Evolutionary conservation across 495 filamentous ascomycete species (phyloP).

Genomic region (Cercophora sp.): DNA sequence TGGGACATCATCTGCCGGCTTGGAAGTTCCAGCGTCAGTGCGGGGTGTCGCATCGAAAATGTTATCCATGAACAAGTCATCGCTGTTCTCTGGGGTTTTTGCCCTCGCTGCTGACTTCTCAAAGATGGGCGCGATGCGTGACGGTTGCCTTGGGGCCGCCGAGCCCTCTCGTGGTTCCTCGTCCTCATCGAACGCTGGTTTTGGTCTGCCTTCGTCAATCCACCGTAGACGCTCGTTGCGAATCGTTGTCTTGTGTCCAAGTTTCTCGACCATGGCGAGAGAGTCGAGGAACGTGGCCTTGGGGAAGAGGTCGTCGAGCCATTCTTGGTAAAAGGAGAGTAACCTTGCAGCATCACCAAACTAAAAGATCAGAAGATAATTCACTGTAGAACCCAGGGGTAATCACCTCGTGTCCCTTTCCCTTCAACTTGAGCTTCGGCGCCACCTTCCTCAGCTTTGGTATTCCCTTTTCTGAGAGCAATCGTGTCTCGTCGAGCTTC

Average conservation of each 20-base stretch:
- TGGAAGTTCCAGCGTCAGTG: constrained; percentile 9
- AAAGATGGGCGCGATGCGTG: constrained; percentile 47
- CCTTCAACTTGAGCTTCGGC: constrained; percentile 74
- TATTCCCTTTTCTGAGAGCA: constrained; percentile 72
- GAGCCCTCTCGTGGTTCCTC: constrained; percentile 32
- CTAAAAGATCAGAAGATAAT: constrained; percentile 35
- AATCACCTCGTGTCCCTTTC: constrained; percentile 86
- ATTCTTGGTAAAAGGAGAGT: constrained; percentile 88
- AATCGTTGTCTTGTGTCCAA: constrained; percentile 79
- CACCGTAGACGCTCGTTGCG: constrained; percentile 62
- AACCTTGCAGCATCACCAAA: constrained; percentile 81
- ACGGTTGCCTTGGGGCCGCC: constrained; percentile 25
- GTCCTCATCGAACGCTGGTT: constrained; percentile 48
- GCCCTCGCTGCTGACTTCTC: constrained; percentile 26
- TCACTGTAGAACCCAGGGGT: background rate
- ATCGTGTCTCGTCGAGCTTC: constrained; percentile 84
- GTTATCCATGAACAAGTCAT: constrained; percentile 37
- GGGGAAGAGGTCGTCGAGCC: constrained; percentile 95
- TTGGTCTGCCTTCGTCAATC: constrained; percentile 73
- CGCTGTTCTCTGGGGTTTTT: constrained; percentile 29
- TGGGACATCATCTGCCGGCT: constrained; percentile 26
- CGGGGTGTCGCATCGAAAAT: constrained; percentile 41
- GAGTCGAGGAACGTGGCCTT: constrained; percentile 92
- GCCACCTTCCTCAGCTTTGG: constrained; percentile 72
- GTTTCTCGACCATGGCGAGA: constrained; percentile 85